A percentile compares a stretch with the other conserved stretches of the same genome.
Conservation (phyloP, 257 asterid species). For the Plectranthus barbatus region DNA sequence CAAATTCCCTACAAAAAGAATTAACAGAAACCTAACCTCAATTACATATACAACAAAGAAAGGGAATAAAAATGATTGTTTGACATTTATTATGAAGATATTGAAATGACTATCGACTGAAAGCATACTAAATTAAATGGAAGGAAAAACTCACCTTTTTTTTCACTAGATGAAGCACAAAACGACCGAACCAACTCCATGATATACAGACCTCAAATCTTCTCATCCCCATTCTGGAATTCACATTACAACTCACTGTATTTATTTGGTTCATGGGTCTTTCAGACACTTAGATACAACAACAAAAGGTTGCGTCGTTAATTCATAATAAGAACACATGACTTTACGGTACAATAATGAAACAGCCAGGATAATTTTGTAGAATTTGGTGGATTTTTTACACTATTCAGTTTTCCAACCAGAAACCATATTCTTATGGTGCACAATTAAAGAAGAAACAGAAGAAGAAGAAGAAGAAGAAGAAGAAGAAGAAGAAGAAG, state of each 20-base stretch:
- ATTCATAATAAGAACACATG: not conserved
- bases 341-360: not conserved
- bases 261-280: not conserved
- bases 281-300: not conserved
- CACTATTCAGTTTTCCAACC: not conserved
- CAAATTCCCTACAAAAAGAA: too few species aligned
- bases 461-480: too few species aligned
- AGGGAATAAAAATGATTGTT: too few species aligned
- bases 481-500: too few species aligned
- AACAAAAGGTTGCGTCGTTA: not conserved
- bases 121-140: slow-evolving; percentile 3
- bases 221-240: slow-evolving; percentile 67
- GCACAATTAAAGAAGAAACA: too few species aligned
- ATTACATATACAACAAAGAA: too few species aligned
- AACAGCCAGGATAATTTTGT: not conserved
- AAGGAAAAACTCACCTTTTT: slow-evolving; percentile 31
- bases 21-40: too few species aligned
- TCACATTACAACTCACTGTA: slow-evolving; percentile 13
- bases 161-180: slow-evolving; percentile 58
- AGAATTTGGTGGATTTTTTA: not conserved
- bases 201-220: slow-evolving; percentile 68
- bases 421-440: not conserved
- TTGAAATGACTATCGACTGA: not conserved
- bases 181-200: slow-evolving; percentile 92
- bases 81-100: too few species aligned